phyloP scores from a whole-genome alignment of 257 asterid species.

The Solanum rostratum region DNA sequence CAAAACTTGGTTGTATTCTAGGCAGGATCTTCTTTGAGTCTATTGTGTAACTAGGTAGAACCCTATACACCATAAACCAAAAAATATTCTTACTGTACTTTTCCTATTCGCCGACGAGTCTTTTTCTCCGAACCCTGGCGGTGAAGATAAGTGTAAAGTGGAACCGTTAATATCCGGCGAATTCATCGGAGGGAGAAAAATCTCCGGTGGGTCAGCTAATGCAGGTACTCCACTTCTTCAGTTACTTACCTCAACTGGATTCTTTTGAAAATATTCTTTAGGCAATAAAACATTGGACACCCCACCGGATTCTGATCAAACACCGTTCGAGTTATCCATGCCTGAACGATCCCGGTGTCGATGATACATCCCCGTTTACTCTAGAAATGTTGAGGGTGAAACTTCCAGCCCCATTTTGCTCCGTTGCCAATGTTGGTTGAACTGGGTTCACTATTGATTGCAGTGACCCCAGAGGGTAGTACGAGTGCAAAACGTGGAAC shows the following conservation, averaged over 20 bases:
- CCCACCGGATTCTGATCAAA: slow-evolving; percentile 87
- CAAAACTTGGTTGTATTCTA: neutral
- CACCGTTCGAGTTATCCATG: slow-evolving; percentile 69
- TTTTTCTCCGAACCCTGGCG: slow-evolving; percentile 33
- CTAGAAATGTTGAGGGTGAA: slow-evolving; percentile 63
- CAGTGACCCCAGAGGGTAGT: slow-evolving; percentile 51
- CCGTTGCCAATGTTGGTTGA: slow-evolving; percentile 84
- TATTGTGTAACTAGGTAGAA: slow-evolving; percentile 10
- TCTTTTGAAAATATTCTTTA: slow-evolving; percentile 49
- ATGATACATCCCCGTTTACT: slow-evolving; percentile 67
- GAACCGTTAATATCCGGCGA: slow-evolving; percentile 26
- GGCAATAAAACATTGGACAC: slow-evolving; percentile 69
- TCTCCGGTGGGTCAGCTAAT: slow-evolving; percentile 45
- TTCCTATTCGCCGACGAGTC: slow-evolving; percentile 5
- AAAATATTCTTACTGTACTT: slow-evolving; percentile 9
- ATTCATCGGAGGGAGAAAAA: slow-evolving; percentile 31
- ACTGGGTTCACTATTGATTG: slow-evolving; percentile 67
- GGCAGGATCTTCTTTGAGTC: neutral
- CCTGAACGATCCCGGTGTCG: slow-evolving; percentile 60
- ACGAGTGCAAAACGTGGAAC: slow-evolving; percentile 53
- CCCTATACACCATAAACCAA: slow-evolving; percentile 43
- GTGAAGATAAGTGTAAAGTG: slow-evolving; percentile 38
- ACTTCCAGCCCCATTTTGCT: slow-evolving; percentile 60
- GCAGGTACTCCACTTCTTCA: slow-evolving; percentile 25
- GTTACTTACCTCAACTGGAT: slow-evolving; percentile 33